These are phyloP conservation scores for Hortaea sp. DNA, from an alignment of 2,329 filamentous ascomycete genomes.

Conservation along the genomic window DNA sequence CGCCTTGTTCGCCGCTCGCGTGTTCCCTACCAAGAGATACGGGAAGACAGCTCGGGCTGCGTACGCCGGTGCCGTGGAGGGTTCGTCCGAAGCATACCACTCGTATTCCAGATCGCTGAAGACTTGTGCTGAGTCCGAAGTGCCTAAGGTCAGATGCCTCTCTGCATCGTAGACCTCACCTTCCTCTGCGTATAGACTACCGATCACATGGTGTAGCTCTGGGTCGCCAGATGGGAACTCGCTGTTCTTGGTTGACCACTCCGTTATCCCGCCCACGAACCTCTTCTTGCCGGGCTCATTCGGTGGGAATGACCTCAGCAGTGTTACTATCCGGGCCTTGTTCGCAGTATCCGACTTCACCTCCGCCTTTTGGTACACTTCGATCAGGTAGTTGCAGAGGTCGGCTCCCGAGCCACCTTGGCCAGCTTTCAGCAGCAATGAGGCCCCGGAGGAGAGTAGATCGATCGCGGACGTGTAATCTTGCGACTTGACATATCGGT, in stretches of 20 bases:
- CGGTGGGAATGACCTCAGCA: constrained; percentile 68
- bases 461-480: constrained; percentile 82
- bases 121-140: constrained; percentile 72
- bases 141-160: constrained; percentile 77
- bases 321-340: constrained; percentile 64
- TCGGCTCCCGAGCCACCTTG: constrained; percentile 91
- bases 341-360: constrained; percentile 63
- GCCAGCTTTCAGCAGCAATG: constrained; percentile 79
- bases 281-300: constrained; percentile 88
- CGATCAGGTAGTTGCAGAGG: constrained; percentile 74
- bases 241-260: constrained; percentile 79
- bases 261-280: constrained; percentile 77
- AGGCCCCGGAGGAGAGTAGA: constrained; percentile 73
- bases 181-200: constrained; percentile 82
- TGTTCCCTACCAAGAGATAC: constrained; percentile 81
- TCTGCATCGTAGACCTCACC: constrained; percentile 91
- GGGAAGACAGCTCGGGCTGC: constrained; percentile 79
- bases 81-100: constrained; percentile 85
- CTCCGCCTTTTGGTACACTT: constrained; percentile 82
- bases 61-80: constrained; percentile 79
- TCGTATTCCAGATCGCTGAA: constrained; percentile 78
- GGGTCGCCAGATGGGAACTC: constrained; percentile 86
- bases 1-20: constrained; percentile 76
- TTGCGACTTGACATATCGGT: constrained; percentile 79
- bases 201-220: constrained; percentile 86